These are phyloP conservation scores for Oidiodendron maius DNA, from an alignment of 495 filamentous ascomycete genomes.

Conservation along the genomic window DNA sequence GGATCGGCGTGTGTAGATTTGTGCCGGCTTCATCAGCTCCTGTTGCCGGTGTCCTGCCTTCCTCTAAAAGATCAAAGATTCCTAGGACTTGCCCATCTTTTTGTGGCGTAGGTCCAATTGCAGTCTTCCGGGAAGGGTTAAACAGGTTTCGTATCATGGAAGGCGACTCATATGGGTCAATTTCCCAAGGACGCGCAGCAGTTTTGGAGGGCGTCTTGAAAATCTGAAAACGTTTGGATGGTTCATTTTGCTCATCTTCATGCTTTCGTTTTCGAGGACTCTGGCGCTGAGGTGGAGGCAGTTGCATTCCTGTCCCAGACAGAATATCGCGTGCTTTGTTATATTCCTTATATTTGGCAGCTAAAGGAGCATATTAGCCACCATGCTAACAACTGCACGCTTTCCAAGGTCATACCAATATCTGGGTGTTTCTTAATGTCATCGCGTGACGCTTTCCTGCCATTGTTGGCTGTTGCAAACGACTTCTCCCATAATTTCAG, in stretches of 20 bases:
- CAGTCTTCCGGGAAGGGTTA: slow-evolving; percentile 44
- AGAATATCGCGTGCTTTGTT: slow-evolving; percentile 60
- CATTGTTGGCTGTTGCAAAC: slow-evolving; percentile 63
- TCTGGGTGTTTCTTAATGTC: slow-evolving; percentile 82
- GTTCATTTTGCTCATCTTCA: slow-evolving; percentile 27
- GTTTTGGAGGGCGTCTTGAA: slow-evolving; percentile 31
- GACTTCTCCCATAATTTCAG: slow-evolving; percentile 82
- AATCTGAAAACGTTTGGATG: slow-evolving; percentile 15
- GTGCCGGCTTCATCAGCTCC: neutral
- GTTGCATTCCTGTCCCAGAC: slow-evolving; percentile 38
- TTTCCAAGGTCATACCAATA: slow-evolving; percentile 58
- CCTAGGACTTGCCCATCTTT: slow-evolving; percentile 82
- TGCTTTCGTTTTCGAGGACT: slow-evolving; percentile 31
- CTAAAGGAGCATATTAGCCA: slow-evolving; percentile 34
- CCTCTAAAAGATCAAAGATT: slow-evolving; percentile 80
- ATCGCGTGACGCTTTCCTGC: slow-evolving; percentile 70
- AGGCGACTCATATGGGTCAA: slow-evolving; percentile 53
- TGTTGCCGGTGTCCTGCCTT: slow-evolving; percentile 30
- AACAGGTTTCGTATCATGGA: slow-evolving; percentile 52
- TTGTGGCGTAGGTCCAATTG: slow-evolving; percentile 84
- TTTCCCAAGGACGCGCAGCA: slow-evolving; percentile 21
- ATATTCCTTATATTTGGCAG: slow-evolving; percentile 89
- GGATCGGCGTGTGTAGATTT: neutral
- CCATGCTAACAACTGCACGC: neutral
- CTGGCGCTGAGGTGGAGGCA: slow-evolving; percentile 20